Conservation (phyloP, 2,329 filamentous ascomycete genomes). For the Chrysoporthe cubensis region DNA sequence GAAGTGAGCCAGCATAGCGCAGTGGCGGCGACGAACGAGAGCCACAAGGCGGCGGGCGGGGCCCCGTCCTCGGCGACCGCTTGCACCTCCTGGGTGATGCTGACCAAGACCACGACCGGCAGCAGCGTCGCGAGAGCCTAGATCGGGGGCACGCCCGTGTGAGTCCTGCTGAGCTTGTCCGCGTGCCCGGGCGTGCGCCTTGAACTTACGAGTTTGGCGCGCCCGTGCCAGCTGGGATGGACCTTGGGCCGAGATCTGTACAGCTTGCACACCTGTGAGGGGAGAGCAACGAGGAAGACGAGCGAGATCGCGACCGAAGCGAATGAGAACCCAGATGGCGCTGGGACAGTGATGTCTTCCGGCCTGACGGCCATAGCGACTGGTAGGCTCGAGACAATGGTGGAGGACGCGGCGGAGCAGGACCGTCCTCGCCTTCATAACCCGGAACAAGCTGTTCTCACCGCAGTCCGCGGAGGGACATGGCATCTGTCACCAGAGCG, state of each 20-base stretch:
- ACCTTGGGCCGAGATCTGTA: conserved; percentile 16
- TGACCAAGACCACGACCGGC: neutral
- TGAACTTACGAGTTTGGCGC: conserved; percentile 13
- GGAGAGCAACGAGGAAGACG: conserved; percentile 13
- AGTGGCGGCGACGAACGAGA: conserved; percentile 19
- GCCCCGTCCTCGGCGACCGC: neutral
- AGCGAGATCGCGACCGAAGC: neutral
- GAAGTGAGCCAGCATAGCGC: conserved; percentile 26
- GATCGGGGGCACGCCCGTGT: neutral
- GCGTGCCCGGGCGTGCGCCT: neutral
- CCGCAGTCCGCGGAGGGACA: neutral
- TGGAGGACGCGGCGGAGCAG: neutral
- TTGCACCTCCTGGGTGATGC: neutral
- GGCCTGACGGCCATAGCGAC: neutral
- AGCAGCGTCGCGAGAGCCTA: neutral
- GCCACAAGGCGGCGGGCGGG: neutral
- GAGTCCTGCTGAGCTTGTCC: neutral
- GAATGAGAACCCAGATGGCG: neutral
- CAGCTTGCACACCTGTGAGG: conserved; percentile 9
- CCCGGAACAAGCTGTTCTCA: neutral
- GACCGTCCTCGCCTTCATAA: neutral
- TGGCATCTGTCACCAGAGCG: neutral
- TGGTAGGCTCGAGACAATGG: too few relatives aligned
- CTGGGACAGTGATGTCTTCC: neutral
- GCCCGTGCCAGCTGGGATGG: conserved; percentile 15